Percentiles rank a stretch among this genome's conserved stretches.
Evolutionary conservation across 2,329 filamentous ascomycete genomes (phyloP).

Genomic region (Clarireedia homoeocarpa): DNA sequence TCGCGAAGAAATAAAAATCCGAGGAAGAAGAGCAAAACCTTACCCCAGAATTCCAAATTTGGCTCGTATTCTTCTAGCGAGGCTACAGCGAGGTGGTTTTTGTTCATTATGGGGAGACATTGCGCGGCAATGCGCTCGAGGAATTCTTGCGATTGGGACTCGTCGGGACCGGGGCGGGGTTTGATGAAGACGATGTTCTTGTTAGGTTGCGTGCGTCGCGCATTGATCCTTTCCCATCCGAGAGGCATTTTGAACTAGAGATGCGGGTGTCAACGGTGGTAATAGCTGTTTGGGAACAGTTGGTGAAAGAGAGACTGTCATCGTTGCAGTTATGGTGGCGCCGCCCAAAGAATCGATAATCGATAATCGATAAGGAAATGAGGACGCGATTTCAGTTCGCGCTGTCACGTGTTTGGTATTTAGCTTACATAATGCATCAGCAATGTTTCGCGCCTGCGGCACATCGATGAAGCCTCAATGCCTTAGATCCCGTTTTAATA

Average conservation of each 20-base stretch:
- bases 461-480: no score
- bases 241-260: constrained; percentile 52
- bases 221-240: constrained; percentile 73
- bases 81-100: constrained; percentile 55
- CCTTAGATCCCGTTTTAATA: no score
- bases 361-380: no score
- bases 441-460: no score
- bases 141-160: constrained; percentile 58
- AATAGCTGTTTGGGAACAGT: background rate
- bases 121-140: constrained; percentile 73
- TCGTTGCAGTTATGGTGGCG: no score
- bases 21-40: background rate
- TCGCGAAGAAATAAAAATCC: background rate
- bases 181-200: constrained; percentile 79
- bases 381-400: no score
- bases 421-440: no score
- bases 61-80: constrained; percentile 74
- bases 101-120: constrained; percentile 65
- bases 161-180: constrained; percentile 57
- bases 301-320: no score
- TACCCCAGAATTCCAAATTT: constrained; percentile 65
- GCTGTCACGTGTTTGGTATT: no score
- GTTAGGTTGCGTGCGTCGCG: constrained; percentile 66
- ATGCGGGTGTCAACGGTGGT: background rate
- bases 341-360: no score